Conservation (phyloP, 495 filamentous ascomycete species). For the Trichoderma gamsii region DNA sequence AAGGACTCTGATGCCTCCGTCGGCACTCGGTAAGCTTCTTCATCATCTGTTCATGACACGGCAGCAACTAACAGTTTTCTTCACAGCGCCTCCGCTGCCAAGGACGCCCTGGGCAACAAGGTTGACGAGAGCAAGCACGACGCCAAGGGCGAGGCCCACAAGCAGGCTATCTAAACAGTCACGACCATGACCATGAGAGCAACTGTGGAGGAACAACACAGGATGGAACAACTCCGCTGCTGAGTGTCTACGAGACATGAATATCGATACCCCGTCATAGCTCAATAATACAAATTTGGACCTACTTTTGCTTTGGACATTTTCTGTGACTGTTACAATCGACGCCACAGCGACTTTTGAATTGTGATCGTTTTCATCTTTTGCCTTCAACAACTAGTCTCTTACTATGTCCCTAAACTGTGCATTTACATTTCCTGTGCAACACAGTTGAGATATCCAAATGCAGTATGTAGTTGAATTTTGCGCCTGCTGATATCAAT, state of each 20-base stretch:
- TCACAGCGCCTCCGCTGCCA: constrained; percentile 45
- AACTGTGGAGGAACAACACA: background rate
- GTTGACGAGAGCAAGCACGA: constrained; percentile 48
- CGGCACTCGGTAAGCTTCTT: constrained; percentile 43
- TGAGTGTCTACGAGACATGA: background rate
- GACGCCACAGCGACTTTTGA: too few relatives aligned
- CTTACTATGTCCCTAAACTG: too few relatives aligned
- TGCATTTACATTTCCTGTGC: too few relatives aligned
- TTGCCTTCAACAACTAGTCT: too few relatives aligned
- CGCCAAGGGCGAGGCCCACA: constrained; percentile 50
- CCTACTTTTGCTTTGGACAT: background rate
- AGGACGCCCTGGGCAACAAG: constrained; percentile 54
- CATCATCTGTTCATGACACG: background rate
- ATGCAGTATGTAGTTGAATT: too few relatives aligned
- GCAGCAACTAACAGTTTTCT: constrained; percentile 19
- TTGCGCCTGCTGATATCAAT: too few relatives aligned
- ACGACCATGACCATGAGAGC: background rate
- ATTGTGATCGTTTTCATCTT: too few relatives aligned
- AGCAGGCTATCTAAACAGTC: constrained; percentile 35
- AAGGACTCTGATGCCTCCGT: constrained; percentile 49
- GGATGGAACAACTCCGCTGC: background rate
- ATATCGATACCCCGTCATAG: constrained; percentile 1
- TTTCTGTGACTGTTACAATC: background rate
- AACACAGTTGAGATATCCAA: too few relatives aligned
- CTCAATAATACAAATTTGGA: background rate